Evolutionary conservation across 768 basidiomycete species (phyloP), one percentile per base, ranked within the genome.

Genomic region (Lactarius tabidus): DNA sequence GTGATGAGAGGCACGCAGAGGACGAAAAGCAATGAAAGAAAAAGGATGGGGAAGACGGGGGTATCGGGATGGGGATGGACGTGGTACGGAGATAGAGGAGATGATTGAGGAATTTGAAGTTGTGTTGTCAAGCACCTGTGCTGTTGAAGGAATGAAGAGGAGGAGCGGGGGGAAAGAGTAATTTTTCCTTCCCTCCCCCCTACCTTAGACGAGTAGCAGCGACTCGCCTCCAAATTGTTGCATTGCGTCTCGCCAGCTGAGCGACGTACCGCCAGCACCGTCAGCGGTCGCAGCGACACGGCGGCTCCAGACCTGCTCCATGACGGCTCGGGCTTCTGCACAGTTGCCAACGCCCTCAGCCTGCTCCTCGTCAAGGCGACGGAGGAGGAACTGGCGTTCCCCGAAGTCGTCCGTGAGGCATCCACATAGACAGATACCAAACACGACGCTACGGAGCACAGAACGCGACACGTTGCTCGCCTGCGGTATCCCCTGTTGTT

Each of bases 401-500:
- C 60, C 60, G 4, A 39, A 64, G 59, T 83, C 77, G 72, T 86
- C 84, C 66, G 88, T 85, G 59, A 92, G 80, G 68, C 82, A 85
- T 1, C 90, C 90, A 66, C 84, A 84, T 59, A 93, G 81, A 71
- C 87, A 91, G 64, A 90, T 85, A 53, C 84, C 83, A 70, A 92
- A 91, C 69, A 92, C 89, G 31, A 90, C 90, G 75, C 87, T 90
- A 43, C 90, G 80, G 63, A 91, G 82, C 31, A 92, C 87, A 17
- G 82, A 79, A 51, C 81, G 80, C 55, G 80, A 76, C 48, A 76
- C 69, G 55, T 62, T 63, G 63, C 73, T 71, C 29, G 17, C 15
- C 53, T 53, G 28, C 29, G 12, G 9, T 1, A 12, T 6, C 29
- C 18, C 3, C 18, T 54, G 52, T 8, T 53, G 53, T 3, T 54